Conservation (phyloP, 495 filamentous ascomycete genomes). For the Tuber umbilicatum region DNA sequence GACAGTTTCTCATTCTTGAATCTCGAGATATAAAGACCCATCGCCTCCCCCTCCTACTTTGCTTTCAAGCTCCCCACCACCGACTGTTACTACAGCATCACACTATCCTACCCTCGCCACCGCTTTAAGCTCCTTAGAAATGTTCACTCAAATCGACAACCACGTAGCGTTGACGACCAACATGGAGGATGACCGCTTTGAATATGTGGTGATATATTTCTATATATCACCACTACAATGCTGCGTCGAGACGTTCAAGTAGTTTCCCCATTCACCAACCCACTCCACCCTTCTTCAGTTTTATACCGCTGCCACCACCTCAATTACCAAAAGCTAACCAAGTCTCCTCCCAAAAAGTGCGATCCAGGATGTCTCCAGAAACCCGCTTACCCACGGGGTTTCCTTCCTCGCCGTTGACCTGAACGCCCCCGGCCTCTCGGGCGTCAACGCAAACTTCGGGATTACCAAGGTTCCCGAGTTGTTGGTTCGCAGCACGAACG, state of each 20-base stretch:
- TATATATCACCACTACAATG: neutral
- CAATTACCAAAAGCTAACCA: neutral
- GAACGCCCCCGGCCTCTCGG: neutral
- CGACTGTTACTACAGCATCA: neutral
- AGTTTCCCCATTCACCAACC: neutral
- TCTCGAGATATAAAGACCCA: neutral
- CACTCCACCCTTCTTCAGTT: neutral
- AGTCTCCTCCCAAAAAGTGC: neutral
- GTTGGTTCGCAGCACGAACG: fast-evolving
- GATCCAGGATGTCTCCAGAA: neutral
- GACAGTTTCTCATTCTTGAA: neutral
- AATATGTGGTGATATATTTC: neutral
- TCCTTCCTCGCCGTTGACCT: neutral
- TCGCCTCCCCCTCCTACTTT: neutral
- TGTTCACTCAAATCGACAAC: neutral
- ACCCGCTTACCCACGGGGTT: neutral
- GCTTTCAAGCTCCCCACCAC: neutral
- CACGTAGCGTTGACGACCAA: neutral
- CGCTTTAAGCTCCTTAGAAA: too few relatives aligned
- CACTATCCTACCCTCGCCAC: neutral
- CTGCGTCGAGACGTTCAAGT: neutral
- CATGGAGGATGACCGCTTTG: neutral
- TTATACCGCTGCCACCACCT: neutral
- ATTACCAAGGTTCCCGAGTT: neutral
- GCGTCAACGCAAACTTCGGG: neutral